A percentile compares a stretch with the other conserved stretches of the same genome.
phyloP scores from a whole-genome alignment of 345 rosid species.

The Adansonia digitata region DNA sequence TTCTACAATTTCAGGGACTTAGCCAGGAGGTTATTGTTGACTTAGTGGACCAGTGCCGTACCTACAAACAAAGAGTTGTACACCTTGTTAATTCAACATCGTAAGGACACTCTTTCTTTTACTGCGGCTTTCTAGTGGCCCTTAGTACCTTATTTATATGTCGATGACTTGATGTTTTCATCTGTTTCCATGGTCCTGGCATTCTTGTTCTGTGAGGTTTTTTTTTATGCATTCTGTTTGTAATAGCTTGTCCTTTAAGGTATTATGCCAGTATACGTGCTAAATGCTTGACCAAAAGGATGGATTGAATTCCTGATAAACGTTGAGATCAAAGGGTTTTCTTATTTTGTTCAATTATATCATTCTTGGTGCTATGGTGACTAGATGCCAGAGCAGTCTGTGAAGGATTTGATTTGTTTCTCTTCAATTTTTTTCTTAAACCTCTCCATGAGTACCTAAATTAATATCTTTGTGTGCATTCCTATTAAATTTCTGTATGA shows the following conservation, averaged over 20 bases:
- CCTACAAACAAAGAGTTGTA: slow-evolving; percentile 96
- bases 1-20: slow-evolving; percentile 53
- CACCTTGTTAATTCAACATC: slow-evolving; percentile 97
- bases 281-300: not conserved
- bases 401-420: not conserved
- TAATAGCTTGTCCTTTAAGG: not conserved
- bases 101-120: slow-evolving; percentile 38
- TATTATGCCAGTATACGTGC: not conserved
- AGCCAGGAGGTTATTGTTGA: slow-evolving; percentile 98
- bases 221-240: not conserved
- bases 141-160: not conserved
- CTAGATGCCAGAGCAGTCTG: not conserved
- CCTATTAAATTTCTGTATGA: not conserved
- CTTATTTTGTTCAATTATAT: slow-evolving; percentile 1
- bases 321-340: not conserved
- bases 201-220: not conserved
- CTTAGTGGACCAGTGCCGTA: slow-evolving; percentile 93
- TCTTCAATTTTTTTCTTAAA: not conserved
- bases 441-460: not conserved
- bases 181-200: not conserved
- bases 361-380: not conserved
- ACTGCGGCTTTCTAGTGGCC: not conserved
- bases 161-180: not conserved
- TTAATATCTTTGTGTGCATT: not conserved
- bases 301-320: not conserved